Percentiles rank a stretch among this genome's conserved stretches.
Conservation (phyloP, 1,284 basidiomycete genomes). For the Irpex rosettiformis region DNA sequence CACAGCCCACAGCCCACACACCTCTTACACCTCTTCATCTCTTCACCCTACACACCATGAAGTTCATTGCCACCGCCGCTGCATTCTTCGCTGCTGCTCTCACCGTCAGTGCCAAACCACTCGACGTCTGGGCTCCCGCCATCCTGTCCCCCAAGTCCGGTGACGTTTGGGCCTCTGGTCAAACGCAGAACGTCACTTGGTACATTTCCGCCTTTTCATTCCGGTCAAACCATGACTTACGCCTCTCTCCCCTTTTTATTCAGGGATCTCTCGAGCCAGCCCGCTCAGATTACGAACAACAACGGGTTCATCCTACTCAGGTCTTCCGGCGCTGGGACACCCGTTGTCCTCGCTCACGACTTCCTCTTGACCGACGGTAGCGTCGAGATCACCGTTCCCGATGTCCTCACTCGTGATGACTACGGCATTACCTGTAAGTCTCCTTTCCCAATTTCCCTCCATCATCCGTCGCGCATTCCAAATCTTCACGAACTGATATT, state of each 20-base stretch:
- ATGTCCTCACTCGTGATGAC: conserved; percentile 6
- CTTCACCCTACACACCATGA: too few species aligned
- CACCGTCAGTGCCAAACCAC: background rate
- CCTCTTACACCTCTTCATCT: too few species aligned
- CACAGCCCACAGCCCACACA: too few species aligned
- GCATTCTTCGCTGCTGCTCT: conserved; percentile 8
- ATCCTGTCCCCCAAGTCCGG: conserved; percentile 5
- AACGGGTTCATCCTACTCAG: conserved; percentile 37
- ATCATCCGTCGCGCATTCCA: background rate
- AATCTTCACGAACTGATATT: background rate
- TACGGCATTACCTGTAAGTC: conserved; percentile 11
- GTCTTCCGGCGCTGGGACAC: conserved; percentile 27
- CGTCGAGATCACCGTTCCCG: conserved; percentile 5
- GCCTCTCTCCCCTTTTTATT: conserved; percentile 2
- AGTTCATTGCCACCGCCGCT: conserved; percentile 11
- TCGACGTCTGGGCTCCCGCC: conserved; percentile 11
- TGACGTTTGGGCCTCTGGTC: conserved; percentile 7
- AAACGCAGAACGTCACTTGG: conserved; percentile 34
- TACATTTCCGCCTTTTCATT: conserved; percentile 16
- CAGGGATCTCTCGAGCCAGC: conserved; percentile 37
- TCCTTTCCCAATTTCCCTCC: background rate
- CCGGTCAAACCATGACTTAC: background rate
- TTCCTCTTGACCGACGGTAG: conserved; percentile 5
- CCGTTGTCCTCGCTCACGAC: conserved; percentile 6
- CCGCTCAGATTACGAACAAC: conserved; percentile 41